Base-by-base conservation (phyloP, 1,284 basidiomycete species). In the Pyrrhoderma noxium region DNA sequence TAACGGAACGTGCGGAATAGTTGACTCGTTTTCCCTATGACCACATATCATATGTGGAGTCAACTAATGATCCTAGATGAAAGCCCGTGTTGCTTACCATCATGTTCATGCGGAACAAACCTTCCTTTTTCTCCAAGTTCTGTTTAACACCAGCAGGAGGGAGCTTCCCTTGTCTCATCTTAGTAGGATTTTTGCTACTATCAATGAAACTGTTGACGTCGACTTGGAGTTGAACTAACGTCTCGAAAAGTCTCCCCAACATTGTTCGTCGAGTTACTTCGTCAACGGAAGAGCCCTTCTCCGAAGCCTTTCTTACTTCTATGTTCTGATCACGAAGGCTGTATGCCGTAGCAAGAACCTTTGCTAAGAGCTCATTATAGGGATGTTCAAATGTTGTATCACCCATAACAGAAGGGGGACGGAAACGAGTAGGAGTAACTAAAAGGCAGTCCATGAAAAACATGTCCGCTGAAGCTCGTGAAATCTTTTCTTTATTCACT, bases 181-280 rank as follows among this genome's bases (percentile, higher is more conserved):
- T 77, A 25, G 84, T 74, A 1, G 96, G 94, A 64, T 99, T 99
- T 73, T 98, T 98, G 65, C 82, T 89, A 62, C 91, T 93, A 67
- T 99, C 96, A 67, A 99, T 90, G 69, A 97, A 97, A 64, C 88
- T 93, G 67, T 99, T 99, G 59, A 99, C 93, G 58, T 95, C 89
- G 51, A 92, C 76, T 67, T 99, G 96, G 16, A 99, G 78, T 64
- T 93, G 89, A 56, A 97, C 80, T 53, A 99, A 70, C 2, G 82
- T 70, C 61, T 93, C 90, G 50, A 98, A 73, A 34, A 99, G 76
- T 35, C 74, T 68, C 37, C 80, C 77, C 64, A 93, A 80, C 7
- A 86, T 66, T 54, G 75, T 75, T 59, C 74, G 74, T 45, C 79
- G 74, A 4, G 66, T 65, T 31, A 67, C 67, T 38, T 82, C 76